Percentiles rank a stretch among this genome's conserved stretches.
These are phyloP conservation scores for Ajuga chamaepitys DNA, from an alignment of 257 asterid species.

Conservation along the genomic window DNA sequence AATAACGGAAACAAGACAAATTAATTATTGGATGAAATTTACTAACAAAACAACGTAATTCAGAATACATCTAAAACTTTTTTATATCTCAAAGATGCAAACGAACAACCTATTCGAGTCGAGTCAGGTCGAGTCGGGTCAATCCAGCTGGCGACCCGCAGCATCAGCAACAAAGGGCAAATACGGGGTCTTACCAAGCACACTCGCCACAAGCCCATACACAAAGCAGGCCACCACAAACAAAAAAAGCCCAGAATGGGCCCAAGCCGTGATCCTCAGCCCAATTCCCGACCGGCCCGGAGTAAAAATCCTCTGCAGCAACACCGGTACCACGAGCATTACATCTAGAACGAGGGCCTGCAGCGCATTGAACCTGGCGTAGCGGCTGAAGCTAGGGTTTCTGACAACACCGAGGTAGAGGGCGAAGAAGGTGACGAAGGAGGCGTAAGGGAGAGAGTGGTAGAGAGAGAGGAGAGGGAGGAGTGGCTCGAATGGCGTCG, in stretches of 20 bases:
- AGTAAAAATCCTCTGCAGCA: slow-evolving; percentile 64
- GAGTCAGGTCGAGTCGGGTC: too few species aligned
- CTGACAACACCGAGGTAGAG: slow-evolving; percentile 68
- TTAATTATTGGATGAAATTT: too few species aligned
- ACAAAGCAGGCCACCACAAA: slow-evolving; percentile 66
- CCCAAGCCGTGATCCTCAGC: slow-evolving; percentile 52
- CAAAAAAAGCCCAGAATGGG: slow-evolving; percentile 52
- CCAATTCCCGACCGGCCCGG: slow-evolving; percentile 71
- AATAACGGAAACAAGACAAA: too few species aligned
- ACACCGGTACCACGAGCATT: slow-evolving; percentile 63
- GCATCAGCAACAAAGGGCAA: slow-evolving; percentile 86
- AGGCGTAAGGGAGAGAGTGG: slow-evolving; percentile 81
- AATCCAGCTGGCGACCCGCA: slow-evolving; percentile 60
- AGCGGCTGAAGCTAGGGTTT: slow-evolving; percentile 59
- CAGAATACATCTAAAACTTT: too few species aligned
- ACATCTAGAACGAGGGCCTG: slow-evolving; percentile 91
- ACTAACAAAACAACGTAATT: too few species aligned
- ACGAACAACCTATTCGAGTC: too few species aligned
- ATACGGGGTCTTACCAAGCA: slow-evolving; percentile 81
- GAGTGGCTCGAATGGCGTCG: slow-evolving; percentile 70
- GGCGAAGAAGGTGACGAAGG: slow-evolving; percentile 81
- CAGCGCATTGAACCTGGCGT: slow-evolving; percentile 73
- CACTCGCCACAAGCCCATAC: slow-evolving; percentile 58
- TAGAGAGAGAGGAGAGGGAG: slow-evolving; percentile 68
- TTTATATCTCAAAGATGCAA: too few species aligned